Conservation (phyloP, 2,329 filamentous ascomycete genomes). For the Nigrospora osmanthi region DNA sequence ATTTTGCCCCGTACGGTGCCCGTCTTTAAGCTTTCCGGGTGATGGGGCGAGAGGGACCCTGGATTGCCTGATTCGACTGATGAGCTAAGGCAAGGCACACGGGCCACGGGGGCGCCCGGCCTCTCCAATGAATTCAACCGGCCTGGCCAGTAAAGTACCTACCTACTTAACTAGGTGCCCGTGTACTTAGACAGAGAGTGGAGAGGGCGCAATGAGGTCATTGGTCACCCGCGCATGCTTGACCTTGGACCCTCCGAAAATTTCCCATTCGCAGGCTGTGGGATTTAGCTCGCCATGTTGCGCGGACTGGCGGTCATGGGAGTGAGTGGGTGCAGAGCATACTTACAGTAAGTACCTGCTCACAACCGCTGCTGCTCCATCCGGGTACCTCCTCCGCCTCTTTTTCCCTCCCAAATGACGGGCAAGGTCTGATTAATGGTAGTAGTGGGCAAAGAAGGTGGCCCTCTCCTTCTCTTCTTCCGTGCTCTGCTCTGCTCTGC, state of each 20-base stretch:
- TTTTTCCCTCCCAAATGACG: not conserved
- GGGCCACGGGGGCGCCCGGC: not conserved
- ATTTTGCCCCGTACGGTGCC: too few species aligned
- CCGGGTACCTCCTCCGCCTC: not conserved
- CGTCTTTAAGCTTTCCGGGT: not conserved
- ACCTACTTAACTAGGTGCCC: too few species aligned
- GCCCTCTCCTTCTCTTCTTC: not conserved
- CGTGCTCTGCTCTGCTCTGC: not conserved
- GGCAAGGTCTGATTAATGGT: too few species aligned
- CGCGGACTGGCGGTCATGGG: too few species aligned
- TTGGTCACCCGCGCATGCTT: not conserved
- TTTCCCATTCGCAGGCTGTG: too few species aligned
- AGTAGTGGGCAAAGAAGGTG: too few species aligned
- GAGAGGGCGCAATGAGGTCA: slow-evolving; percentile 1
- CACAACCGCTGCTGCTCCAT: not conserved
- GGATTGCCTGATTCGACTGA: slow-evolving; percentile 1
- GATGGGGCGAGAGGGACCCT: not conserved
- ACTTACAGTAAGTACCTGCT: too few species aligned
- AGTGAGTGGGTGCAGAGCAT: too few species aligned
- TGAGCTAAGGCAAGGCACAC: slow-evolving; percentile 2
- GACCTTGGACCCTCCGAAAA: too few species aligned
- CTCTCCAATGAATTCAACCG: too few species aligned
- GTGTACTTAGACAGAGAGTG: not conserved
- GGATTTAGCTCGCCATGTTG: too few species aligned
- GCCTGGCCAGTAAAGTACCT: too few species aligned